Base-by-base conservation (phyloP, 495 filamentous ascomycete genomes). In the Talaromyces thailandensis region DNA sequence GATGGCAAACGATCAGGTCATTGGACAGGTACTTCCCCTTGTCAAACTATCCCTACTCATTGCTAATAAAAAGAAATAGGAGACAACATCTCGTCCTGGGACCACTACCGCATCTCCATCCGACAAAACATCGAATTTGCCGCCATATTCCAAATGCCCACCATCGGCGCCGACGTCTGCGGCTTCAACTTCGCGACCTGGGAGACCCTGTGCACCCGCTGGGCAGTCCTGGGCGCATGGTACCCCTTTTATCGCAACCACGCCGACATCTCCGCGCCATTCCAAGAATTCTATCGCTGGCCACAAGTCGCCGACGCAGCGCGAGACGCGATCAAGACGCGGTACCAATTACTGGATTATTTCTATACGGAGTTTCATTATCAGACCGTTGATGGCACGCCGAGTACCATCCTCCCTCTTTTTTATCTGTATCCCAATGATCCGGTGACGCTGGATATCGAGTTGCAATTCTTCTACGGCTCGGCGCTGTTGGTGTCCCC, bases 181-280 rank as follows among this genome's bases (percentile, higher is more conserved):
- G 92, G 92, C 0, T 96, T 89, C 64, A 86, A 74, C 14, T 78
- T 76, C 26, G 81, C 87, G 72, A 89, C 90, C 0, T 93, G 82
- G n/a, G 89, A 92, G 69, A 79, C 85, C 61, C 85, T 96, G 4
- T 96, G 92, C 69, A 84, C 90, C 1, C 87, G 90, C 16, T 96
- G 92, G 92, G 85, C 89, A 0, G 85, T 79, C 16, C 81, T 93
- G 0, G 89, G 89, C 9, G 90, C 88, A 6, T 93, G 93, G 79
- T 79, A 80, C 45, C 86, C 91, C 0, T 96, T 96, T 79, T 95
- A 86, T 77, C 86, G 92, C 24, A 88, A 94, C 71, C 92, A 96
- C 74, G 86, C 88, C 63, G 75, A 74, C 9, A 62, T 76, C 48
- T 75, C 70, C 58, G 71, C 66, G 26, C 77, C 79, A 29, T 61